Conservation (phyloP, 2,329 filamentous ascomycete species). For the Penicillium hesseltinei region DNA sequence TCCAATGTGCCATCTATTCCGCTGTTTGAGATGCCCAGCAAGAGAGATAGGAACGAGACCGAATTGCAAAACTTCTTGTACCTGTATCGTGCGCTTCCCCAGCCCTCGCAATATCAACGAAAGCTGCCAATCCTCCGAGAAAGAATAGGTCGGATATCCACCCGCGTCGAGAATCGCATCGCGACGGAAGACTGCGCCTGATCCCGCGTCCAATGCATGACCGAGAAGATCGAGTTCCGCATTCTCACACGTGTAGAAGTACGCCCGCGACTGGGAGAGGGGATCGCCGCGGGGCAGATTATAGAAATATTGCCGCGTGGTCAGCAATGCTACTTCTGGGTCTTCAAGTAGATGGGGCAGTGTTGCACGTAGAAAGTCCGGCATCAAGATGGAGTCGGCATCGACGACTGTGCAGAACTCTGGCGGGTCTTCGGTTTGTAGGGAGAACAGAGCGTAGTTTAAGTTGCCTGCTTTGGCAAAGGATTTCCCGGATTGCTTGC, state of each 20-base stretch:
- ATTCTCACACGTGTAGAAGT: constrained; percentile 37
- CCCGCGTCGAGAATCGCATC: constrained; percentile 30
- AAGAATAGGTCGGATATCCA: constrained; percentile 35
- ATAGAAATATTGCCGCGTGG: constrained; percentile 36
- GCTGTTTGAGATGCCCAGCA: constrained; percentile 36
- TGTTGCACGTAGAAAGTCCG: constrained; percentile 37
- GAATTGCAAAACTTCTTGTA: constrained; percentile 35
- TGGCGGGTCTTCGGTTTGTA: constrained; percentile 24
- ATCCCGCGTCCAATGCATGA: constrained; percentile 34
- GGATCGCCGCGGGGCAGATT: constrained; percentile 35
- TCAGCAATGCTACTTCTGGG: constrained; percentile 31
- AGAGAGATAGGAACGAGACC: constrained; percentile 37
- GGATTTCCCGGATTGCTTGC: constrained; percentile 38
- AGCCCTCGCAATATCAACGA: constrained; percentile 33
- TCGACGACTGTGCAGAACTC: constrained; percentile 37
- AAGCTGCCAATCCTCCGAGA: constrained; percentile 37
- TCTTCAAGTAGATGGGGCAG: constrained; percentile 36
- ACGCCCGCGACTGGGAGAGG: constrained; percentile 30
- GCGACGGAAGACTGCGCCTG: constrained; percentile 36
- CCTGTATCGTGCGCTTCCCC: constrained; percentile 30
- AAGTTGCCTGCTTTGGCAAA: constrained; percentile 42
- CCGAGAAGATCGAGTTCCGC: constrained; percentile 29
- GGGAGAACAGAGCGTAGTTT: constrained; percentile 32
- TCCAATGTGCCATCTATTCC: constrained; percentile 40
- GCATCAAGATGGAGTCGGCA: constrained; percentile 38